Base-by-base conservation (phyloP, 192 early-diverging fungal species). In the Linnemannia schmuckeri region DNA sequence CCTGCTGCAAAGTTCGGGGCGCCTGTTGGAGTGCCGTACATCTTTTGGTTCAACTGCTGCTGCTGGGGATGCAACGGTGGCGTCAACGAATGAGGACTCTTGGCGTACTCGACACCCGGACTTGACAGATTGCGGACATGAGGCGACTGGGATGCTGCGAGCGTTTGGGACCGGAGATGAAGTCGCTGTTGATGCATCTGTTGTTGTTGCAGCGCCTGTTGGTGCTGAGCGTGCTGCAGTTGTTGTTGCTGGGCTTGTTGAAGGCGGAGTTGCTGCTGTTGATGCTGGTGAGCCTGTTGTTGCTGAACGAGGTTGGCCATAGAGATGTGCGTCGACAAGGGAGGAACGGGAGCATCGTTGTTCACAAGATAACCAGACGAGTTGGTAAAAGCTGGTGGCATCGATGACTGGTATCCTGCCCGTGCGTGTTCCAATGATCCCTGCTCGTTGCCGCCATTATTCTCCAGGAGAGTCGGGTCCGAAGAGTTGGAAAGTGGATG, bases 31-130 rank as follows among this genome's bases (percentile, higher is more conserved):
- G 47, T 41, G 12, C 69, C 55, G 52, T 76, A 85, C 74, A 80
- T 76, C 40, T 80, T 85, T 37, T 85, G 83, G 12, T 47, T 47
- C 4, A 81, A 66, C 35, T 83, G 82, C 30, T 75, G 79, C 41
- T 87, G 85, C 30, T 81, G 79, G 17, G 85, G 85, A 61, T 87
- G 85, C 38, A 87, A 66, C 17, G 85, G 85, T 18, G 85, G 85
- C 24, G 85, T 87, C 24, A 81, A 35, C 2, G 79, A 87, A 69
- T 87, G 79, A 57, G 85, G 85, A 24, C 77, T 81, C 66, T 87
- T 77, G 30, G 55, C 22, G 24, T 81, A 87, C 12, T 87, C 85
- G 12, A 76, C 40, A 13, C 79, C 80, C 4, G 85, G 85, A 49
- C 85, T 87, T 18, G 85, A 81, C 24, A 81, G 27, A 35, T 76